Percentiles rank a stretch among this genome's conserved stretches.
These are phyloP conservation scores for Typha latifolia DNA, from an alignment of 176 grass and related monocot species.

Conservation along the genomic window DNA sequence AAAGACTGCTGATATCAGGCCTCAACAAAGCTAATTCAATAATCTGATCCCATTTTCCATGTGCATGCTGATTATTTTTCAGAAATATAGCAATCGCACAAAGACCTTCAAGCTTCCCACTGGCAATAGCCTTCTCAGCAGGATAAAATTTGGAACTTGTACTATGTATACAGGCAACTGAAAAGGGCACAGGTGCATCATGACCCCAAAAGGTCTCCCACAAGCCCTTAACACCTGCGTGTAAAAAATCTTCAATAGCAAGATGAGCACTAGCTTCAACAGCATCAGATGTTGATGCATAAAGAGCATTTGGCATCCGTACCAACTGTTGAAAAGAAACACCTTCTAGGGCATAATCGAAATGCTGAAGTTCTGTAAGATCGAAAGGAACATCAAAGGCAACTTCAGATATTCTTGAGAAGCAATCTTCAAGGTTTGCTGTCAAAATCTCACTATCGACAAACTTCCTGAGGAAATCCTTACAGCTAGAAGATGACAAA, in stretches of 20 bases:
- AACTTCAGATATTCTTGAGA: constrained; percentile 51
- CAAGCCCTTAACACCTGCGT: constrained; percentile 69
- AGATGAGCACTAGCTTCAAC: constrained; percentile 82
- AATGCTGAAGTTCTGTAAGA: constrained; percentile 63
- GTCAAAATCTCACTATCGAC: constrained; percentile 84
- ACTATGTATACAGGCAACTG: constrained; percentile 91
- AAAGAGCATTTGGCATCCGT: constrained; percentile 81
- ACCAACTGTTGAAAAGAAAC: constrained; percentile 83
- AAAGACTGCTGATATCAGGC: constrained; percentile 64
- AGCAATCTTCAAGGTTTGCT: constrained; percentile 67
- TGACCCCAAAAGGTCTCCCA: constrained; percentile 90
- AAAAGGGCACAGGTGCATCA: constrained; percentile 69
- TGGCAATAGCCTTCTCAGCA: constrained; percentile 80
- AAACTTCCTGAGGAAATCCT: constrained; percentile 89
- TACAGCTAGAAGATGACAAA: constrained; percentile 62
- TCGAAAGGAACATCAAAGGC: constrained; percentile 67
- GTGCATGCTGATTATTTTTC: constrained; percentile 47
- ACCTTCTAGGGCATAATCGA: constrained; percentile 83
- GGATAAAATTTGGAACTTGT: constrained; percentile 87
- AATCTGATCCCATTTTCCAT: constrained; percentile 95
- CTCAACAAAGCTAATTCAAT: constrained; percentile 64
- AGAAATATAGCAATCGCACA: constrained; percentile 73
- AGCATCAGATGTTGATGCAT: constrained; percentile 61
- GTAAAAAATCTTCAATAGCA: constrained; percentile 89
- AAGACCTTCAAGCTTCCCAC: constrained; percentile 71